Evolutionary conservation across 163 green algal species (phyloP).

Genomic region (Coccomyxa subellipsoidea): DNA sequence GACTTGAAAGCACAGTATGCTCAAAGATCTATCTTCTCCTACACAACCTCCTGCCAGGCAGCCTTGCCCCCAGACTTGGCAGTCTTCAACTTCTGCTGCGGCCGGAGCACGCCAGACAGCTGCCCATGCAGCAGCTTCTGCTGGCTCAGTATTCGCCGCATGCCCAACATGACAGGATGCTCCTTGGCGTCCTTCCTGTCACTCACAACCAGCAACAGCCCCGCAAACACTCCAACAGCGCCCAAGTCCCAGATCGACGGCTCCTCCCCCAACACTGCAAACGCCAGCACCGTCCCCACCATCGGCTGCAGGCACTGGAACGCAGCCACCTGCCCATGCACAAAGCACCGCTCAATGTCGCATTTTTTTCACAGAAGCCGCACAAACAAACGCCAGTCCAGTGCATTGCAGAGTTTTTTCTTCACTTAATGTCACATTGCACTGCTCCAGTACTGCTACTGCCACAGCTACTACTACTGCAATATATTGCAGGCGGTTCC

Average conservation of each 20-base stretch:
- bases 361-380: neutral
- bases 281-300: constrained; percentile 62
- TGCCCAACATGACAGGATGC: neutral
- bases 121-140: neutral
- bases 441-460: too few relatives aligned
- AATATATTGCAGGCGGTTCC: too few relatives aligned
- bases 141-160: constrained; percentile 3
- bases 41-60: neutral
- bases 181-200: constrained; percentile 13
- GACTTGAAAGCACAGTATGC: too few relatives aligned
- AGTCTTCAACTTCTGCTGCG: neutral
- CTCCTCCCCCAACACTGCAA: constrained; percentile 52
- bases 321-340: constrained; percentile 49
- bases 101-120: neutral
- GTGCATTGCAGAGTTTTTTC: too few relatives aligned
- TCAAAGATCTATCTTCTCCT: neutral
- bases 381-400: too few relatives aligned
- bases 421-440: too few relatives aligned
- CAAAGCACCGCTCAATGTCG: neutral
- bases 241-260: constrained; percentile 60
- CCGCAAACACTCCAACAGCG: constrained; percentile 56
- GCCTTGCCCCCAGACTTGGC: neutral
- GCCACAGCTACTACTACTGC: too few relatives aligned
- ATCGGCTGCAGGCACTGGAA: constrained; percentile 77
- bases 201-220: constrained; percentile 43